Percentiles rank a stretch among this genome's conserved stretches.
These are phyloP conservation scores for Tolypocladium guangdongense DNA, from an alignment of 2,329 filamentous ascomycete genomes.

Conservation along the genomic window DNA sequence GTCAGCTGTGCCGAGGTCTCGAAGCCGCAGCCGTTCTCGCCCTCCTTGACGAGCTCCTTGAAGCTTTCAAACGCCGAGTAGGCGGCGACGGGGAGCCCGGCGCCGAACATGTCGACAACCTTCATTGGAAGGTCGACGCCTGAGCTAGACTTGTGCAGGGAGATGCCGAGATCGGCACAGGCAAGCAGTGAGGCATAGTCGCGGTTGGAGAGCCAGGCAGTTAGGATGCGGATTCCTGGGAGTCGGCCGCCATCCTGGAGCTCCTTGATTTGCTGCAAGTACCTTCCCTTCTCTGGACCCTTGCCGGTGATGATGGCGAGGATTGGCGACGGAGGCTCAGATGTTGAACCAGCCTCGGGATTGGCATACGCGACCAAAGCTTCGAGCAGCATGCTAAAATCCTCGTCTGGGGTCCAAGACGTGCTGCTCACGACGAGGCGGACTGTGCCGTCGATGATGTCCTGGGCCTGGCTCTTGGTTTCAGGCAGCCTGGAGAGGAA, in stretches of 20 bases:
- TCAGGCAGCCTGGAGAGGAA: conserved; percentile 59
- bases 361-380: conserved; percentile 67
- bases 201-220: conserved; percentile 72
- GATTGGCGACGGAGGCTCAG: conserved; percentile 45
- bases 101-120: conserved; percentile 97
- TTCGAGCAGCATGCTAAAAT: conserved; percentile 79
- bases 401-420: conserved; percentile 95
- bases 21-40: conserved; percentile 79
- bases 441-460: conserved; percentile 46
- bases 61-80: conserved; percentile 84
- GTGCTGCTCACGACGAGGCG: conserved; percentile 83
- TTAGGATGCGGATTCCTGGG: conserved; percentile 58
- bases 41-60: conserved; percentile 79
- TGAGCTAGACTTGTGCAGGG: conserved; percentile 84
- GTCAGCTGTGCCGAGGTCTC: conserved; percentile 57
- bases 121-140: conserved; percentile 98
- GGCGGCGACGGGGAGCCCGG: conserved; percentile 79
- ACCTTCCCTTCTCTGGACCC: conserved; percentile 71
- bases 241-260: conserved; percentile 55
- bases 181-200: conserved; percentile 81
- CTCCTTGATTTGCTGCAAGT: conserved; percentile 52
- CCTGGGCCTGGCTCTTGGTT: conserved; percentile 46
- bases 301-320: conserved; percentile 90
- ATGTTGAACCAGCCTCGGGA: conserved; percentile 27
- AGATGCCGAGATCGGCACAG: conserved; percentile 80